phyloP scores from a whole-genome alignment of 768 basidiomycete genomes.

The Lactifluus subvellereus region DNA sequence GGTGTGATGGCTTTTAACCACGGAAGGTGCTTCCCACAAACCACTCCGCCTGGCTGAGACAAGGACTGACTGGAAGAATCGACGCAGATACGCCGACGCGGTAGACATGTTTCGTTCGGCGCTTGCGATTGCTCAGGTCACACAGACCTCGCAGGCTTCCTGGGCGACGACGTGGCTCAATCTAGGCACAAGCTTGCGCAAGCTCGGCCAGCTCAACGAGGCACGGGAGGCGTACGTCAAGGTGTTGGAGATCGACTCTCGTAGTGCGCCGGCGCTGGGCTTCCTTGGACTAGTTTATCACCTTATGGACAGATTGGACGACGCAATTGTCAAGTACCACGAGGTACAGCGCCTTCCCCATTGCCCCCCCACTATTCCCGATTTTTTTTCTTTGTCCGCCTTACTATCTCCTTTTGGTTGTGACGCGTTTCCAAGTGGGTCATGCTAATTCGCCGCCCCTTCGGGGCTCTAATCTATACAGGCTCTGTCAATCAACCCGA shows the following conservation, averaged over 20 bases:
- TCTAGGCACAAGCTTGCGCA: constrained; percentile 83
- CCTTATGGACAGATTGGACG: constrained; percentile 61
- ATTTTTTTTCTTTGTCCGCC: not conserved
- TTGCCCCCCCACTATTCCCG: not conserved
- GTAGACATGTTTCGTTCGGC: constrained; percentile 66
- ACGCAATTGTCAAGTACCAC: constrained; percentile 87
- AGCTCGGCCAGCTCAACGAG: constrained; percentile 53
- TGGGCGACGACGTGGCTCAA: constrained; percentile 93
- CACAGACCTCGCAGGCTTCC: constrained; percentile 75
- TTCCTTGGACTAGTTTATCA: constrained; percentile 90
- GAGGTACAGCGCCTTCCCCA: constrained; percentile 50
- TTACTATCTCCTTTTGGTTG: constrained; percentile 4
- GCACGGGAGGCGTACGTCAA: constrained; percentile 70
- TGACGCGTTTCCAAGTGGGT: not conserved
- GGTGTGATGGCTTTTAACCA: constrained; percentile 91
- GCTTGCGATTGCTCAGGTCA: constrained; percentile 74
- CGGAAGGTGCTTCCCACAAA: constrained; percentile 52
- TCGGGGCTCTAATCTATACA: constrained; percentile 40
- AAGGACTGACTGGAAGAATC: not conserved
- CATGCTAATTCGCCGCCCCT: constrained; percentile 2
- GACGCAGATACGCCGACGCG: constrained; percentile 65
- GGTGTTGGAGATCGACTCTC: constrained; percentile 84
- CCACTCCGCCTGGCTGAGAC: not conserved
- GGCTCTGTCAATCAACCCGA: constrained; percentile 74
- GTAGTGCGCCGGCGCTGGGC: constrained; percentile 72